Base-by-base conservation (phyloP, 345 rosid species). In the Arabis hirsuta region DNA sequence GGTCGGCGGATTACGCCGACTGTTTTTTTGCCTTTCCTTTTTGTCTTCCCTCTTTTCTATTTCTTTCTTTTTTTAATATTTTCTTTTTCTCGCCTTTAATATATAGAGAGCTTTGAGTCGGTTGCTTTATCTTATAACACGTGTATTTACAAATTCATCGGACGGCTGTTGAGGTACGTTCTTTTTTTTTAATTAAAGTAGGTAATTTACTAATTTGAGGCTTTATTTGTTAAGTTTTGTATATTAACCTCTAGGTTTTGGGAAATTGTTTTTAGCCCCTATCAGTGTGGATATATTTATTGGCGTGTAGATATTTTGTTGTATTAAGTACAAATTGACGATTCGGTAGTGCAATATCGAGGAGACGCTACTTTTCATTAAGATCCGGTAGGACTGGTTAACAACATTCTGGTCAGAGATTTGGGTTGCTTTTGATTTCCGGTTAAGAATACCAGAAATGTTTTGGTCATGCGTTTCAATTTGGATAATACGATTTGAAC, bases 1-100 rank as follows among this genome's bases (percentile, higher is more conserved):
- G 78, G 78, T 74, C 67, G 78, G 73, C 73, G 78, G 60, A 50
- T 57, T 57, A 38, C 78, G 78, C 73, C 73, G 78, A 74, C 78
- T 74, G 22, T 44, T 36, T 34, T 34, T 34, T 1, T 6, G 24
- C 38, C 0, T 32, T 32, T 32, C 7, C 36, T 32, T 32, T 32
- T 69, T 50, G 19, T 44, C 52, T 50, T 73, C 32, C 19, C 34
- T 19, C 20, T 55, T 46, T 43, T 34, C n/a, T 52, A 59, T 52
- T 50, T 53, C 51, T 71, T 43, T 64, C 66, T 58, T 59, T 22
- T 48, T 48, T 19, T 13, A 6, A 6, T 26, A 4, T 41, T 27
- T 50, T 8, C 11, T 47, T 45, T 11, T 19, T 45, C 32, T 26
- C 22, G 54, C 26, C n/a, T 44, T 19, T 47, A 2, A 27, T 31